Conservation (phyloP, 768 basidiomycete genomes). For the Trametes cingulata region DNA sequence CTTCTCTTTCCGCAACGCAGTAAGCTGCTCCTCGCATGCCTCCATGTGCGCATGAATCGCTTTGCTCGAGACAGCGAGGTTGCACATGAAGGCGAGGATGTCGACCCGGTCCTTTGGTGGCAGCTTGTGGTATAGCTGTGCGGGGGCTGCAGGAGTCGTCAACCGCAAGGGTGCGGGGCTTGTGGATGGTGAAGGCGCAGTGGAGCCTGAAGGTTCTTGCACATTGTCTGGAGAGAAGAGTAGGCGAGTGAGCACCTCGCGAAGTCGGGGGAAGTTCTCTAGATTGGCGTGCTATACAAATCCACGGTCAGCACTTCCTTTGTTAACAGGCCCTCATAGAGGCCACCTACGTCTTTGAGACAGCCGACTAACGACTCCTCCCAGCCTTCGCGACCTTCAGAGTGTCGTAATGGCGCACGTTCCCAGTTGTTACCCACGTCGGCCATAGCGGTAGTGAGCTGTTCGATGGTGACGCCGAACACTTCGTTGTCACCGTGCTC, state of each 20-base stretch:
- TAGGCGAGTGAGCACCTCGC: slow-evolving; percentile 68
- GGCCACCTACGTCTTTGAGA: slow-evolving; percentile 77
- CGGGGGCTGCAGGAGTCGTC: slow-evolving; percentile 50
- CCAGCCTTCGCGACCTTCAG: slow-evolving; percentile 84
- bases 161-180: slow-evolving; percentile 46
- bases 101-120: slow-evolving; percentile 79
- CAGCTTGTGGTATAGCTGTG: slow-evolving; percentile 71
- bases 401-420: slow-evolving; percentile 67
- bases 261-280: slow-evolving; percentile 70
- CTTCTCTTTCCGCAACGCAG: slow-evolving; percentile 91
- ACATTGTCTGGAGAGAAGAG: slow-evolving; percentile 65
- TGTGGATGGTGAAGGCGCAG: slow-evolving; percentile 45
- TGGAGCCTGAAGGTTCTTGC: slow-evolving; percentile 49
- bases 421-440: slow-evolving; percentile 89
- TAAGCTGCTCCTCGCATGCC: slow-evolving; percentile 83
- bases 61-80: slow-evolving; percentile 88
- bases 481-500: slow-evolving; percentile 44
- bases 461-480: slow-evolving; percentile 61
- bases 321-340: background rate
- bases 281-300: slow-evolving; percentile 70
- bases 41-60: slow-evolving; percentile 89
- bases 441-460: slow-evolving; percentile 67
- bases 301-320: slow-evolving; percentile 6
- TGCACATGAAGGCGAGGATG: slow-evolving; percentile 86
- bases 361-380: slow-evolving; percentile 89